phyloP scores from a whole-genome alignment of 768 basidiomycete species.

The Leccinellum albellum region DNA sequence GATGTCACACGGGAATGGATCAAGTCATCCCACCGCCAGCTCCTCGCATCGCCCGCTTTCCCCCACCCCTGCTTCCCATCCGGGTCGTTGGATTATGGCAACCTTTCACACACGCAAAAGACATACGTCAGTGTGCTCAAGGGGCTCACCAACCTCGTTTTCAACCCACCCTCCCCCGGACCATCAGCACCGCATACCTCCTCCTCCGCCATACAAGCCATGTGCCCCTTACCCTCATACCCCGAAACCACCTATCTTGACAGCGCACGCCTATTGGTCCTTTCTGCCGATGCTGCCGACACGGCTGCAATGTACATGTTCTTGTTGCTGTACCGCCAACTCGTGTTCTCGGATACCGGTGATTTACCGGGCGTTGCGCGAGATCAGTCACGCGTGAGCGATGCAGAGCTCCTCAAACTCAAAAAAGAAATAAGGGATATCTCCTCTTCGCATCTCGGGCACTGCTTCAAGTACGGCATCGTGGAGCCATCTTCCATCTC shows the following conservation, averaged over 20 bases:
- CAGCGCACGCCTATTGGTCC: constrained; percentile 58
- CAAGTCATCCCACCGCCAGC: constrained; percentile 46
- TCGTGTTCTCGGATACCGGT: constrained; percentile 49
- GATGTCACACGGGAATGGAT: constrained; percentile 66
- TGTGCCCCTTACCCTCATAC: constrained; percentile 41
- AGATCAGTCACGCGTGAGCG: constrained; percentile 41
- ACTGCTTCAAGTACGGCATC: constrained; percentile 45
- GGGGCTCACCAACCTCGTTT: constrained; percentile 63
- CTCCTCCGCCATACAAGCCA: constrained; percentile 29
- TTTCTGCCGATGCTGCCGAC: constrained; percentile 73
- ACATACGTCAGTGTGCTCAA: constrained; percentile 54
- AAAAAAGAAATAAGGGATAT: constrained; percentile 77
- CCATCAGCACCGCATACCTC: constrained; percentile 30
- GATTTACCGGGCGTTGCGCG: constrained; percentile 27
- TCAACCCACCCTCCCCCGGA: constrained; percentile 45
- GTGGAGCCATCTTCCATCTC: constrained; percentile 22
- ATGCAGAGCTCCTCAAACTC: constrained; percentile 52
- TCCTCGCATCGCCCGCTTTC: constrained; percentile 38
- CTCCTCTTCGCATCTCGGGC: constrained; percentile 53
- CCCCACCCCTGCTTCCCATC: constrained; percentile 43
- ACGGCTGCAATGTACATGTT: constrained; percentile 75
- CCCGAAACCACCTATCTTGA: constrained; percentile 85
- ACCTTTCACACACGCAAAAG: constrained; percentile 40
- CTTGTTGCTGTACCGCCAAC: constrained; percentile 74
- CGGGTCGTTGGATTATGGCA: constrained; percentile 40